phyloP scores from a whole-genome alignment of 192 early-diverging fungal genomes.

The Linnemannia exigua region DNA sequence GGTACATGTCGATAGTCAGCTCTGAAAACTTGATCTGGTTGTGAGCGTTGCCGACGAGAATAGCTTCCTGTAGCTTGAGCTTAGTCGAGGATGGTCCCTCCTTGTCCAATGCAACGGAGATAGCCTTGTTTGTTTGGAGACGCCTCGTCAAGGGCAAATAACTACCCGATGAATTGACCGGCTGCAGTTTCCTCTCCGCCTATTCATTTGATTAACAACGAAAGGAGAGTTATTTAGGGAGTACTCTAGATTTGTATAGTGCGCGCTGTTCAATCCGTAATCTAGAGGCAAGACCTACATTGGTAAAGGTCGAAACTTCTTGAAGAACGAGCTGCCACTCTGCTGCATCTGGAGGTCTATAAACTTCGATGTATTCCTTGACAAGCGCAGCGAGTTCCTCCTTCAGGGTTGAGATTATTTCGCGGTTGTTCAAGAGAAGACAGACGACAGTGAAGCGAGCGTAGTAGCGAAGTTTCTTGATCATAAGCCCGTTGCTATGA shows the following conservation, averaged over 20 bases:
- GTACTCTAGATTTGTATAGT: too few species aligned
- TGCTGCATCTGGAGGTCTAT: conserved; percentile 89
- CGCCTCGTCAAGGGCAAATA: conserved; percentile 66
- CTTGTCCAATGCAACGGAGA: conserved; percentile 67
- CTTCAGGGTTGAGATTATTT: conserved; percentile 84
- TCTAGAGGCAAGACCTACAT: conserved; percentile 65
- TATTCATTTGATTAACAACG: conserved; percentile 21
- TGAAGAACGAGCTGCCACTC: conserved; percentile 91
- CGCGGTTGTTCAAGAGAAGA: conserved; percentile 85
- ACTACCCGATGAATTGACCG: conserved; percentile 66
- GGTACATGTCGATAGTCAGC: conserved; percentile 96
- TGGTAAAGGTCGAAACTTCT: conserved; percentile 87
- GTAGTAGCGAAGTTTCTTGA: conserved; percentile 98
- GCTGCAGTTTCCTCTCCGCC: conserved; percentile 86
- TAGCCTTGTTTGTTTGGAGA: conserved; percentile 59
- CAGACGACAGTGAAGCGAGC: conserved; percentile 98
- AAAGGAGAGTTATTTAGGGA: background rate
- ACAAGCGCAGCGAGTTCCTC: conserved; percentile 88
- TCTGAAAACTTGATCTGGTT: conserved; percentile 99
- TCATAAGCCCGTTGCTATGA: conserved; percentile 87
- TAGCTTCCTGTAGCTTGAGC: conserved; percentile 91
- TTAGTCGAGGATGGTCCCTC: conserved; percentile 63
- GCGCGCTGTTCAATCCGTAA: background rate
- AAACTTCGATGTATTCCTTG: conserved; percentile 89
- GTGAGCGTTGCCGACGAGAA: conserved; percentile 95